Base-by-base conservation (phyloP, 495 filamentous ascomycete genomes). In the Xylaria flabelliformis region DNA sequence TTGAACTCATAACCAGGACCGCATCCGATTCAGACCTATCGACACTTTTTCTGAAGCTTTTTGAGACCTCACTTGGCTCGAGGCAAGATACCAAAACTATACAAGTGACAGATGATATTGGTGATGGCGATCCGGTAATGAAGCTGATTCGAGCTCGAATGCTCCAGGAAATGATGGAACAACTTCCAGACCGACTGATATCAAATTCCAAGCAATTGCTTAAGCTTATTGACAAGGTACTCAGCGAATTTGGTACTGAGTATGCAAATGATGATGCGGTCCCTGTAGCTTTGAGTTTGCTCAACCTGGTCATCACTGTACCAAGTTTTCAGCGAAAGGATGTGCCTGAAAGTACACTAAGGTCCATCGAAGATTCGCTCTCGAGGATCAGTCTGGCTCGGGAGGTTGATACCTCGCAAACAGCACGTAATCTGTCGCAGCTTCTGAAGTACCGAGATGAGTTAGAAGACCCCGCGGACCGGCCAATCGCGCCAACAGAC, bases 241-340 rank as follows among this genome's bases (percentile, higher is more conserved):
- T 75, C 82, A 85, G 71, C 82, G 91, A 71, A 80, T 94, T 15
- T 78, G 93, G 61, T 79, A 84, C 17, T 62, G 79, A 55, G 64
- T 72, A 32, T 21, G 64, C 73, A 12, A 67, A 83, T 13, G 82
- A 88, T 53, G 91, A 90, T 39, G 86, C 88, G 0, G 78, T 88
- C 3, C 80, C 87, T 2, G 84, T 90, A 9, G 88, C 89, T 0
- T 86, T 94, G 58, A 92, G 90, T 71, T 79, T 94, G 19, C 79
- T 94, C 5, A 92, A 91, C 62, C 88, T 90, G 42, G 84, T 93
- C 34, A 74, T 93, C 46, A 89, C 91, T 0, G 88, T 88, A 5
- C 85, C 90, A 0, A 88, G 86, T 24, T 92, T 91, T 70, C 83
- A 85, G 24, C 84, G 81, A 34, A 85, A 86, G 0, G 74, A 81